phyloP scores from a whole-genome alignment of 2,329 filamentous ascomycete species.

The Geosmithia putterillii region DNA sequence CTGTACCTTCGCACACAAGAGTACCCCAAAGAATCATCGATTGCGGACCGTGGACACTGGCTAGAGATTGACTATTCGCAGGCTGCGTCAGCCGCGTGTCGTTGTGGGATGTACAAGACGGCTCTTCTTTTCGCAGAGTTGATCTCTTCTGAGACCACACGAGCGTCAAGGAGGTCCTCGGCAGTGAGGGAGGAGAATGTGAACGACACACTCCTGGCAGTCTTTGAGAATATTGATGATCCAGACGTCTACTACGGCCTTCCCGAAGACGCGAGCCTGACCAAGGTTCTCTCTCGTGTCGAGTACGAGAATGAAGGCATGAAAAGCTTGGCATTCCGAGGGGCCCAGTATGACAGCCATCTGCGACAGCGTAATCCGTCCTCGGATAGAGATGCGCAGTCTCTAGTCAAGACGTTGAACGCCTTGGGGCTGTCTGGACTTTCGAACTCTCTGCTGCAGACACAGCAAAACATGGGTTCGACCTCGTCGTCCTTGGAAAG shows the following conservation, averaged over 20 bases:
- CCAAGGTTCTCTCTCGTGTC: slow-evolving; percentile 66
- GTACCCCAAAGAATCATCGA: slow-evolving; percentile 62
- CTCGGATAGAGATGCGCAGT: slow-evolving; percentile 48
- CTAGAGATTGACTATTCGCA: slow-evolving; percentile 67
- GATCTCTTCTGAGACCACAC: slow-evolving; percentile 41
- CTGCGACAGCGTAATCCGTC: slow-evolving; percentile 48
- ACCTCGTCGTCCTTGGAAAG: slow-evolving; percentile 51
- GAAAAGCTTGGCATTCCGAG: slow-evolving; percentile 81
- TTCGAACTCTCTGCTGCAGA: slow-evolving; percentile 65
- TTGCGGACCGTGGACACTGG: slow-evolving; percentile 72
- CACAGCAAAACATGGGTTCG: slow-evolving; percentile 47
- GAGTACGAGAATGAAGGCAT: slow-evolving; percentile 83
- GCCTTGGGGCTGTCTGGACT: slow-evolving; percentile 75
- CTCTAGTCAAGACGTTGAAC: slow-evolving; percentile 65
- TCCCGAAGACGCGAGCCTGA: slow-evolving; percentile 62
- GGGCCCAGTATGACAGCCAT: slow-evolving; percentile 81
- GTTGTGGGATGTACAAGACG: slow-evolving; percentile 77
- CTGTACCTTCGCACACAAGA: slow-evolving; percentile 81
- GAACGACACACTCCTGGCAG: slow-evolving; percentile 59
- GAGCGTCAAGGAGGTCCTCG: slow-evolving; percentile 56
- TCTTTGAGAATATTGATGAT: slow-evolving; percentile 90
- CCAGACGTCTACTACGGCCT: slow-evolving; percentile 94
- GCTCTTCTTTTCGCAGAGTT: slow-evolving; percentile 77
- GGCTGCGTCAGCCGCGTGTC: slow-evolving; percentile 59
- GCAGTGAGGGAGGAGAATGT: slow-evolving; percentile 40